phyloP scores from a whole-genome alignment of 1,284 basidiomycete genomes.

The Heterobasidion occidentale region DNA sequence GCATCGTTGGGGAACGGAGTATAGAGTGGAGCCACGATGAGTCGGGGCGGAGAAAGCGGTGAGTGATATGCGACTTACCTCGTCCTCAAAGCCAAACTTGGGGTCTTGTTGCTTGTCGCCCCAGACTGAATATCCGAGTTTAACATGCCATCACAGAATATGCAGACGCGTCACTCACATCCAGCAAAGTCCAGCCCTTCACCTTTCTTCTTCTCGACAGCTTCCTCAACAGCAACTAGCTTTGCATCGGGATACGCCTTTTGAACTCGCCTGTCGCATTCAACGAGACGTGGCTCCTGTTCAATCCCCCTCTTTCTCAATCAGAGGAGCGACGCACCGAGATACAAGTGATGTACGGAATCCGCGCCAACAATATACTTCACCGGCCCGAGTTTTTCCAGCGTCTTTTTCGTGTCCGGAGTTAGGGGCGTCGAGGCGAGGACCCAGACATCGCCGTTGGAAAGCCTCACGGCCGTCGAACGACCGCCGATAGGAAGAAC shows the following conservation, averaged over 20 bases:
- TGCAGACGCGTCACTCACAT: constrained; percentile 31
- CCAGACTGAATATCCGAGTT: constrained; percentile 37
- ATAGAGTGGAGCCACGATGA: constrained; percentile 4
- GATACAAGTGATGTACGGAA: constrained; percentile 56
- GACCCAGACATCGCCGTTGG: constrained; percentile 72
- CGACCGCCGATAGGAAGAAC: constrained; percentile 72
- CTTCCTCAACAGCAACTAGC: constrained; percentile 57
- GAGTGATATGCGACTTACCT: constrained; percentile 35
- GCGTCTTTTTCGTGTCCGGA: constrained; percentile 60
- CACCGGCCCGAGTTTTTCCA: constrained; percentile 73
- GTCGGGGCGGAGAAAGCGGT: not conserved
- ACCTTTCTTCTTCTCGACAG: constrained; percentile 33
- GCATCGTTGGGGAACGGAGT: constrained; percentile 12
- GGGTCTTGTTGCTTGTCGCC: constrained; percentile 54
- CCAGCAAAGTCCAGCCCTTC: constrained; percentile 46
- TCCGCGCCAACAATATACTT: constrained; percentile 66
- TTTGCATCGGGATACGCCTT: constrained; percentile 74
- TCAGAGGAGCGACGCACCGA: constrained; percentile 35
- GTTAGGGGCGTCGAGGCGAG: constrained; percentile 81
- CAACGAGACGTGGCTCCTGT: not conserved
- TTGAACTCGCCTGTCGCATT: constrained; percentile 51
- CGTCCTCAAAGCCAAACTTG: constrained; percentile 77
- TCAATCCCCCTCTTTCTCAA: not conserved
- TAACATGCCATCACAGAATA: constrained; percentile 1
- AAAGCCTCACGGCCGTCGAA: constrained; percentile 76